These are phyloP conservation scores for Capronia epimyces DNA, from an alignment of 2,329 filamentous ascomycete genomes.

Conservation along the genomic window DNA sequence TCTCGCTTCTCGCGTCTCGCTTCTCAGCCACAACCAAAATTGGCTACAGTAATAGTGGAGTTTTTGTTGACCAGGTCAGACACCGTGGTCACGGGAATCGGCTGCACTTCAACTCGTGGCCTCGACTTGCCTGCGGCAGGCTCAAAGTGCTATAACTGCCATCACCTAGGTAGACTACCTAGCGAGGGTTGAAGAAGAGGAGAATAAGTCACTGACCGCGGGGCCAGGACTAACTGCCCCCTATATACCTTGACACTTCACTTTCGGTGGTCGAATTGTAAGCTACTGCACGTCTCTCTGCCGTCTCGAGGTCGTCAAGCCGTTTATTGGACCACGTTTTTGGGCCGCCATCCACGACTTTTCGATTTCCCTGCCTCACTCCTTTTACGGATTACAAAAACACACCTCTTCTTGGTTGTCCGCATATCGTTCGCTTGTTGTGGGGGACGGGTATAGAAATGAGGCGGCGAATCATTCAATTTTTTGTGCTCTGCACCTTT, in stretches of 20 bases:
- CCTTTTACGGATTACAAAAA: constrained; percentile 3
- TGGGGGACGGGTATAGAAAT: constrained; percentile 48
- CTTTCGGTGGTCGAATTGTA: not conserved
- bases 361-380: constrained; percentile 10
- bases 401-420: not conserved
- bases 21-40: constrained; percentile 11
- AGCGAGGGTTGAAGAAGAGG: constrained; percentile 11
- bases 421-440: not conserved
- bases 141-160: constrained; percentile 22
- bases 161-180: constrained; percentile 13
- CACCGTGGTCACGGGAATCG: not conserved
- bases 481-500: constrained; percentile 63
- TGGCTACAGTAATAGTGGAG: not conserved
- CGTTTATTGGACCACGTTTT: constrained; percentile 25
- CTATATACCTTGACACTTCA: constrained; percentile 20
- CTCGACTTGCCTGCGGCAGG: constrained; percentile 24
- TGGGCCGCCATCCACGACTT: constrained; percentile 16
- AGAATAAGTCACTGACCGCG: constrained; percentile 8
- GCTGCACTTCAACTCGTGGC: constrained; percentile 2
- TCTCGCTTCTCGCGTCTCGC: constrained; percentile 5
- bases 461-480: constrained; percentile 60
- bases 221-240: constrained; percentile 3
- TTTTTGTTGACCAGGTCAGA: not conserved
- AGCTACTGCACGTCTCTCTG: constrained; percentile 21
- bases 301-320: constrained; percentile 4